Conservation (phyloP, 2,329 filamentous ascomycete genomes). For the Colletotrichum sublineola region DNA sequence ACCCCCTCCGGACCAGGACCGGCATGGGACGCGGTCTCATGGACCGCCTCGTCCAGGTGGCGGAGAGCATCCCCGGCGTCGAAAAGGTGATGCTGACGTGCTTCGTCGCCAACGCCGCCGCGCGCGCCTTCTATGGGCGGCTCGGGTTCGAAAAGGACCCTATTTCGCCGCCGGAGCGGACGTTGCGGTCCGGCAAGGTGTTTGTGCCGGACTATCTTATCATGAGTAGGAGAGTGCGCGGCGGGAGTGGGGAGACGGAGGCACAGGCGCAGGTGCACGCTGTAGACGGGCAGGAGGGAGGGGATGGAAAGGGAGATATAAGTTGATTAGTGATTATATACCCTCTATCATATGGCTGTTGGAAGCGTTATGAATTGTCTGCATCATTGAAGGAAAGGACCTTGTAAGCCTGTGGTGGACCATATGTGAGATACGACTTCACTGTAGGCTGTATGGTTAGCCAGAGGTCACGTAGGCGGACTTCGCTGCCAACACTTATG, state of each 20-base stretch:
- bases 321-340: no score
- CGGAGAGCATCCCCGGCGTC: slow-evolving; percentile 65
- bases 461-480: no score
- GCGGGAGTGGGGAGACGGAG: slow-evolving; percentile 5
- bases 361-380: no score
- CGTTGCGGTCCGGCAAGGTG: slow-evolving; percentile 66
- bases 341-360: no score
- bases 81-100: slow-evolving; percentile 81
- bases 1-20: slow-evolving; percentile 55
- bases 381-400: no score
- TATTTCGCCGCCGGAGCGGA: slow-evolving; percentile 66
- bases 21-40: slow-evolving; percentile 75
- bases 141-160: slow-evolving; percentile 70
- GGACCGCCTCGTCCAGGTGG: slow-evolving; percentile 65
- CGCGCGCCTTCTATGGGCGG: slow-evolving; percentile 71
- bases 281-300: neutral
- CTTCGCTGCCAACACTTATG: no score
- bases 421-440: no score
- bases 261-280: neutral
- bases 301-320: neutral
- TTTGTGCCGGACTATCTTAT: slow-evolving; percentile 71
- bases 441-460: no score
- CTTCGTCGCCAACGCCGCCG: slow-evolving; percentile 72
- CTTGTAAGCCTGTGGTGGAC: no score
- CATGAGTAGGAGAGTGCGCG: slow-evolving; percentile 62